Conservation (phyloP, 352 stramenopile species). For the Phytophthora kernoviae region DNA sequence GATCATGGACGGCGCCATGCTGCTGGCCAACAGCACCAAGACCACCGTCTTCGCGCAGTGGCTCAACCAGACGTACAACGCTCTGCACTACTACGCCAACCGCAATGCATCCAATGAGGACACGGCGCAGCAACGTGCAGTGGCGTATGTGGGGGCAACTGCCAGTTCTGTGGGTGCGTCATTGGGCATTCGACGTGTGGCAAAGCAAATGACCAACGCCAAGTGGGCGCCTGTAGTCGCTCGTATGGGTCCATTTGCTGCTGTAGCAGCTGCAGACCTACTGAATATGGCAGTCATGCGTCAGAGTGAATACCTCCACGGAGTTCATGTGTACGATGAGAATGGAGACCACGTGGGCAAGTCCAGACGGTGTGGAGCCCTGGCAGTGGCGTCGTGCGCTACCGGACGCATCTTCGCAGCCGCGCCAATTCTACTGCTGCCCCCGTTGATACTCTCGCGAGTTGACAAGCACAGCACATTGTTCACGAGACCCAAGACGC, state of each 20-base stretch:
- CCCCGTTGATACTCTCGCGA: conserved; percentile 61
- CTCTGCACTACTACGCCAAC: conserved; percentile 91
- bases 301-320: conserved; percentile 82
- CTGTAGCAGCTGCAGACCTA: conserved; percentile 81
- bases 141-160: conserved; percentile 76
- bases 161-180: conserved; percentile 78
- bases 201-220: conserved; percentile 47
- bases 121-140: conserved; percentile 65
- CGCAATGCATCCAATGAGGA: conserved; percentile 87
- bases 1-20: conserved; percentile 82
- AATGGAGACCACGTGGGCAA: conserved; percentile 78
- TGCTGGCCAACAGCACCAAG: conserved; percentile 67
- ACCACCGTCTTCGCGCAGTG: conserved; percentile 82
- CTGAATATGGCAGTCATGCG: conserved; percentile 89
- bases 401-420: conserved; percentile 80
- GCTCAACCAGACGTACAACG: conserved; percentile 92
- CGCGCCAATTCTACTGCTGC: conserved; percentile 79
- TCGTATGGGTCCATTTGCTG: conserved; percentile 77
- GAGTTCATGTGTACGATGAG: conserved; percentile 85
- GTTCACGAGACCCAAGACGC: conserved; percentile 24
- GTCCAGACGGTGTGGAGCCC: conserved; percentile 69
- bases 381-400: conserved; percentile 79
- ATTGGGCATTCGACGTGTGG: conserved; percentile 66
- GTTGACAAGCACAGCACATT: conserved; percentile 57
- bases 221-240: conserved; percentile 58